These are phyloP conservation scores for Pascua guehoae DNA, from an alignment of 1,284 basidiomycete genomes.

Conservation along the genomic window DNA sequence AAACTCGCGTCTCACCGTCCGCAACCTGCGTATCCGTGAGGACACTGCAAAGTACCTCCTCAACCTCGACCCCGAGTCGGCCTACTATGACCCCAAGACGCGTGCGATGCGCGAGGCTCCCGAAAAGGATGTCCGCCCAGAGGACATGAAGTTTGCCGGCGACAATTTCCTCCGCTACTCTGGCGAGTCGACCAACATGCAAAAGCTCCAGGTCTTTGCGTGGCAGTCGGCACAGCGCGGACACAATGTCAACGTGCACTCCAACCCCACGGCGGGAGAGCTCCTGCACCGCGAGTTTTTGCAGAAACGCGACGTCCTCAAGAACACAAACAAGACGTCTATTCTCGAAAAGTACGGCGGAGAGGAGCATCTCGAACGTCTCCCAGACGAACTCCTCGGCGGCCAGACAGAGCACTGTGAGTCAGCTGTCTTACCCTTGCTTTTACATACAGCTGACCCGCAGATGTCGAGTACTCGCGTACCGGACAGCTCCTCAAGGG, in stretches of 20 bases:
- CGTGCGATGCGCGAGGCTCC: slow-evolving; percentile 99
- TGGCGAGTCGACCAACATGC: slow-evolving; percentile 86
- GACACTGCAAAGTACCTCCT: slow-evolving; percentile 99
- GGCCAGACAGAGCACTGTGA: slow-evolving; percentile 89
- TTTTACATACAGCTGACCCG: not conserved
- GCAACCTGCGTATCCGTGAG: slow-evolving; percentile 97
- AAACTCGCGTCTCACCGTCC: slow-evolving; percentile 95
- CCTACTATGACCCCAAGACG: slow-evolving; percentile 99
- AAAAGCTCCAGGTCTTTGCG: slow-evolving; percentile 90
- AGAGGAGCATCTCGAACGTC: slow-evolving; percentile 76
- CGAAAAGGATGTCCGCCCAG: slow-evolving; percentile 65
- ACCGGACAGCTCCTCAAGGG: slow-evolving; percentile 89
- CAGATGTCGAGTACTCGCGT: slow-evolving; percentile 88
- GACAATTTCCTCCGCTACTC: slow-evolving; percentile 91
- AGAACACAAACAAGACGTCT: slow-evolving; percentile 78
- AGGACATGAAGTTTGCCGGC: slow-evolving; percentile 89
- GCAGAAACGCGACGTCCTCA: slow-evolving; percentile 86
- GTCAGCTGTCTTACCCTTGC: slow-evolving; percentile 5
- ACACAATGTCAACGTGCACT: slow-evolving; percentile 91
- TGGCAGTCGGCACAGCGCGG: slow-evolving; percentile 93
- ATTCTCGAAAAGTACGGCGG: slow-evolving; percentile 91
- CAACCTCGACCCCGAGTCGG: slow-evolving; percentile 90
- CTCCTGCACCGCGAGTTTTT: slow-evolving; percentile 85
- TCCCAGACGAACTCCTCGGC: slow-evolving; percentile 78
- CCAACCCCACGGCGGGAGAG: slow-evolving; percentile 94